phyloP scores from a whole-genome alignment of 495 filamentous ascomycete species.

The Letharia lupina region DNA sequence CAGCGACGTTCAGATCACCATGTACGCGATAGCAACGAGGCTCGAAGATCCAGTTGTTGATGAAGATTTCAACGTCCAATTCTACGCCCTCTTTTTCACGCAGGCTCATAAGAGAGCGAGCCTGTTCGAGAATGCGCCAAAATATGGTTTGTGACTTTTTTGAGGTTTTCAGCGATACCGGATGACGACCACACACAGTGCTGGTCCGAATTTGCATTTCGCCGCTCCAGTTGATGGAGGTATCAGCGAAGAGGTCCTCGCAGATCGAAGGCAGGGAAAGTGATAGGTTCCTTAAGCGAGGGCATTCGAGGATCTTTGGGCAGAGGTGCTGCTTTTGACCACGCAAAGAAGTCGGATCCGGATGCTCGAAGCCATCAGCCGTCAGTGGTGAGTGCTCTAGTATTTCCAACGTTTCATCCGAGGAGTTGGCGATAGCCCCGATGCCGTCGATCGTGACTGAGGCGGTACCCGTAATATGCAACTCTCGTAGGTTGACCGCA shows the following conservation, averaged over 20 bases:
- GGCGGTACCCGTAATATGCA: slow-evolving; percentile 44
- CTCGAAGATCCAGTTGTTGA: slow-evolving; percentile 41
- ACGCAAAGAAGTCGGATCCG: slow-evolving; percentile 28
- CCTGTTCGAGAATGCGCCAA: slow-evolving; percentile 31
- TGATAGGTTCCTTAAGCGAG: slow-evolving; percentile 38
- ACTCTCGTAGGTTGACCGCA: slow-evolving; percentile 40
- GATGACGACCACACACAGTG: slow-evolving; percentile 34
- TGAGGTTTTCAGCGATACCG: slow-evolving; percentile 20
- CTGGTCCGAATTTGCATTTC: slow-evolving; percentile 42
- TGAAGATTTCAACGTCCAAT: slow-evolving; percentile 41
- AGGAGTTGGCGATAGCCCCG: slow-evolving; percentile 41
- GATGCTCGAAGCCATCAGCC: slow-evolving; percentile 42
- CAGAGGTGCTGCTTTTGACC: slow-evolving; percentile 37
- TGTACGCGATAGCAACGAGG: slow-evolving; percentile 38
- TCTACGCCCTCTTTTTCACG: slow-evolving; percentile 24
- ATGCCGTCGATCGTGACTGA: slow-evolving; percentile 44
- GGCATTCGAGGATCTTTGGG: slow-evolving; percentile 37
- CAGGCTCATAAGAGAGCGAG: slow-evolving; percentile 33
- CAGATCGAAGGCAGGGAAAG: slow-evolving; percentile 44
- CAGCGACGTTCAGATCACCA: slow-evolving; percentile 38
- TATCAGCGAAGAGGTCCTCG: slow-evolving; percentile 38
- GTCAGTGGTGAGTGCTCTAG: slow-evolving; percentile 47
- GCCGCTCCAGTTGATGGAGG: slow-evolving; percentile 37
- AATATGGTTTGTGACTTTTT: slow-evolving; percentile 26
- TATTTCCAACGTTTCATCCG: slow-evolving; percentile 38